phyloP scores from a whole-genome alignment of 192 early-diverging fungal genomes.

The Backusella tarrabulga region DNA sequence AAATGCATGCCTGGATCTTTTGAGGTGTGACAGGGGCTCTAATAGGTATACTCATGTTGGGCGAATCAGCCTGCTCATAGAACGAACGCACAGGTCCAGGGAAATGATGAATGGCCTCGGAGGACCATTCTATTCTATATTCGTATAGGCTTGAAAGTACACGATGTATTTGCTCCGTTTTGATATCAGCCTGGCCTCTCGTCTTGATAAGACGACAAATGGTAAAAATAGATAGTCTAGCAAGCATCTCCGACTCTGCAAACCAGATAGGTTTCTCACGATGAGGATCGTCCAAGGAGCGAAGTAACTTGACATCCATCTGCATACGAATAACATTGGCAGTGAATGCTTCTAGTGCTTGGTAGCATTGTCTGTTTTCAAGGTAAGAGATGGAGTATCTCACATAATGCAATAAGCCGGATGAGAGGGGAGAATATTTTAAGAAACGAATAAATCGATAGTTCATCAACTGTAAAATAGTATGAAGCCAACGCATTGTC shows the following conservation, averaged over 20 bases:
- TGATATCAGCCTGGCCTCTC: slow-evolving; percentile 52
- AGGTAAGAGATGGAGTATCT: slow-evolving; percentile 64
- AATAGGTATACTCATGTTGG: slow-evolving; percentile 13
- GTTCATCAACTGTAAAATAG: slow-evolving; percentile 71
- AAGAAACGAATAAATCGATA: slow-evolving; percentile 71
- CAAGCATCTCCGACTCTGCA: slow-evolving; percentile 59
- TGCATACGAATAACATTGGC: slow-evolving; percentile 49
- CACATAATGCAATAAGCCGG: slow-evolving; percentile 66
- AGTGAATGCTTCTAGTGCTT: slow-evolving; percentile 66
- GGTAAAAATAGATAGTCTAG: slow-evolving; percentile 50
- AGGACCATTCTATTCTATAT: slow-evolving; percentile 53
- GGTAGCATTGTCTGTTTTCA: slow-evolving; percentile 65
- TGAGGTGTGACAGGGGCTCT: slow-evolving; percentile 11
- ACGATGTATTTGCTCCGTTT: slow-evolving; percentile 43
- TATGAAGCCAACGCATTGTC: slow-evolving; percentile 67
- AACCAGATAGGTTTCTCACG: slow-evolving; percentile 59
- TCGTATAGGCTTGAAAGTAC: slow-evolving; percentile 50
- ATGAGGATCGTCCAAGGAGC: slow-evolving; percentile 51
- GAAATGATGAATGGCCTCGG: slow-evolving; percentile 50
- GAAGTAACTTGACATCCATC: slow-evolving; percentile 48
- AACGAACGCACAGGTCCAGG: slow-evolving; percentile 48
- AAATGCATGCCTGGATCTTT: slow-evolving; percentile 20
- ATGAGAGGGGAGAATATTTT: slow-evolving; percentile 65
- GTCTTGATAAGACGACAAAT: slow-evolving; percentile 55
- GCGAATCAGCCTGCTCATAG: slow-evolving; percentile 32